Evolutionary conservation across 2,329 filamentous ascomycete genomes (phyloP), one percentile per base, ranked within the genome.

Genomic region (Coniochaeta prunicola): DNA sequence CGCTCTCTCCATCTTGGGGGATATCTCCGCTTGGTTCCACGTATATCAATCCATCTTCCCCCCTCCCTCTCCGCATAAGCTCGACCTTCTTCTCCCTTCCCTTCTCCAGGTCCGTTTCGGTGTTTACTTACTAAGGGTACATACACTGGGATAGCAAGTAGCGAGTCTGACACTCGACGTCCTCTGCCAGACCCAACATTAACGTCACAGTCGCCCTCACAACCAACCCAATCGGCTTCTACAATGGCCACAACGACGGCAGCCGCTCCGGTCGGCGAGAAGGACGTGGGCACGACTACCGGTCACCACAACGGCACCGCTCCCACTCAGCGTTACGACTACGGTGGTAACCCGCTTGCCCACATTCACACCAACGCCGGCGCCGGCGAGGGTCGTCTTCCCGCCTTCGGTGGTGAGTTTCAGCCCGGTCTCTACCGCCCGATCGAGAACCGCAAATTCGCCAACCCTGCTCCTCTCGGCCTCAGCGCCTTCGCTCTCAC

Each of bases 401-500:
- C 81, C 57, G 81, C 88, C 66, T 89, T 89, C 68, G 88, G 86
- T 64, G 87, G 87, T 76, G 85, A 87, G 67, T 86, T 90, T 73
- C 86, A 91, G 73, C 87, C 88, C 57, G 87, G 87, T 75, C 72
- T 80, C 50, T 83, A 87, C 79, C 84, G 81, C 73, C 77, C 85
- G 9, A 76, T 77, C 57, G 82, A 84, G 73, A 80, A 83, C 70
- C 85, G 87, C 74, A 88, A 89, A 77, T 84, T 92, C 72, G 90
- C 82, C 76, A 92, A 92, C 75, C 90, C 90, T 4, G 89, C 87
- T 57, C 90, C 89, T 31, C 80, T 92, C 40, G 90, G 90, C 63
- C 83, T 93, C 55, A 83, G 79, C 62, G 90, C 88, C 70, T 93
- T 93, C 77, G 90, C 90, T 63, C 78, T 93, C 69, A 93, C 90